Evolutionary conservation across 2,329 filamentous ascomycete species (phyloP), one percentile per base, ranked within the genome.

Genomic region (Beauveria sp.): DNA sequence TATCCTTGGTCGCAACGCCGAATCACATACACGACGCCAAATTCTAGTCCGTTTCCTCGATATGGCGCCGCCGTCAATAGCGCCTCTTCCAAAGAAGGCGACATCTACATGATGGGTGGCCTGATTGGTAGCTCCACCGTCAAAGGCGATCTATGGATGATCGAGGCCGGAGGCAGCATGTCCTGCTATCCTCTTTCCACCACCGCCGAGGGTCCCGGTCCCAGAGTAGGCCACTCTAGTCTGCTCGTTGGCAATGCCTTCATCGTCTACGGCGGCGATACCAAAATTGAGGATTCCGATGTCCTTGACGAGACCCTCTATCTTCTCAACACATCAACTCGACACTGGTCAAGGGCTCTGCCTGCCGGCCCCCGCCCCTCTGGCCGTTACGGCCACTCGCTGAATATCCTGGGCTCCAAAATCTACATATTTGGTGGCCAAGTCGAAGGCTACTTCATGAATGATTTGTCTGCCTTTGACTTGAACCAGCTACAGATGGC

Each of bases 351-450:
- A 62, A 85, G 93, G 74, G 93, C 95, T 48, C 83, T 96, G 51
- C 95, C 96, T 7, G 88, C 91, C 14, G 93, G 93, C 2, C 85
- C 89, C 43, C 84, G 93, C 63, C 95, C 95, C 2, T 86, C 91
- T 6, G 95, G 95, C 54, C 88, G 95, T 67, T 99, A 99, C 69
- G 95, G 96, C 6, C 95, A 99, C 73, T 96, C 95, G 0, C 76
- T 99, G 64, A 99, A 98, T 71, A 98, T 99, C 46, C 78, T 99
- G 2, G 93, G 93, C 28, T 98, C 95, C 64, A 98, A 96, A 72
- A 93, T 99, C 49, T 99, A 91, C 76, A 90, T 99, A 34, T 99
- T 99, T 72, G 95, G 95, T 72, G 95, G 95, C 56, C 95, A 99
- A 71, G 93, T 98, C 1, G 95, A 99, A 72, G 95, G 93, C 5